Conservation (phyloP, 768 basidiomycete genomes). For the Suillus bovinus region DNA sequence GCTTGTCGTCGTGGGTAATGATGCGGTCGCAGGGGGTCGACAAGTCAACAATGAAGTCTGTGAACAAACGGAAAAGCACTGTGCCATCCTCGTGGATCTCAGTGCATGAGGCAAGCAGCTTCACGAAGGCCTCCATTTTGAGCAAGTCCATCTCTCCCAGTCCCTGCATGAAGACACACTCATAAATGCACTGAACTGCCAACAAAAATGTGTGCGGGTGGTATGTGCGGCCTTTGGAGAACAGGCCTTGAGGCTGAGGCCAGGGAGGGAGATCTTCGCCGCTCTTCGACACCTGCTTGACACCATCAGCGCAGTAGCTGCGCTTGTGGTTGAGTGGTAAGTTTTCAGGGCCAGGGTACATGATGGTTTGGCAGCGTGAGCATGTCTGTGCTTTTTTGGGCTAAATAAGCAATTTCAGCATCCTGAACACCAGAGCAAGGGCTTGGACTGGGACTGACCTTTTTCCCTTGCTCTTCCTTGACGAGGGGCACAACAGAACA, state of each 20-base stretch:
- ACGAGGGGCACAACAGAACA: conserved; percentile 6
- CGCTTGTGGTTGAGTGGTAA: conserved; percentile 7
- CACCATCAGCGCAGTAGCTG: conserved; percentile 1
- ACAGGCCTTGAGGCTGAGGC: conserved; percentile 11
- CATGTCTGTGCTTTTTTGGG: neutral
- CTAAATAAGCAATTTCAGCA: conserved; percentile 7
- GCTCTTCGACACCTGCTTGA: neutral
- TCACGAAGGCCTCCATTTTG: neutral
- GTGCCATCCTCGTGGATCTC: neutral
- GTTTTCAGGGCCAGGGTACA: conserved; percentile 8
- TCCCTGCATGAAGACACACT: neutral
- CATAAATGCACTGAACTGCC: neutral
- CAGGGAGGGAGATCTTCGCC: conserved; percentile 4
- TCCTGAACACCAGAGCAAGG: conserved; percentile 1
- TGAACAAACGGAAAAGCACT: neutral
- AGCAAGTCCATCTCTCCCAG: neutral
- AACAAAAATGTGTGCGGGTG: neutral
- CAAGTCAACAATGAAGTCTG: neutral
- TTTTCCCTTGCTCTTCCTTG: conserved; percentile 3
- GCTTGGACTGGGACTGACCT: conserved; percentile 1
- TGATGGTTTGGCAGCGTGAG: conserved; percentile 8
- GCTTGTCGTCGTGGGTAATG: too few relatives aligned
- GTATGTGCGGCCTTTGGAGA: neutral
- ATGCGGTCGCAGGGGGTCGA: too few relatives aligned
- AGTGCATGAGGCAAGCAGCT: neutral